Base-by-base conservation (phyloP, 805 yeast species). In the Pichia heedii region DNA sequence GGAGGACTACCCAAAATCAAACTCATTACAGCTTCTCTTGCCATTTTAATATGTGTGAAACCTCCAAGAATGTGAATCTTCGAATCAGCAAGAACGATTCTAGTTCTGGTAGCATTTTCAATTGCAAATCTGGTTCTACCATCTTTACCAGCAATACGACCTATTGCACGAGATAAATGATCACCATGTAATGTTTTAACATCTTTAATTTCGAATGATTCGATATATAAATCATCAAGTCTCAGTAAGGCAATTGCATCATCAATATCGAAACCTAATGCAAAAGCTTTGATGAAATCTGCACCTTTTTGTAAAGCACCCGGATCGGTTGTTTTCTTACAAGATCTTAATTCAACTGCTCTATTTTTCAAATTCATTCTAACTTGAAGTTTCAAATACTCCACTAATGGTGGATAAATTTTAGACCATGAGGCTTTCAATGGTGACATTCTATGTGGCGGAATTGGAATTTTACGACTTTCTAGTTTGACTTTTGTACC, bases 121-220 rank as follows among this genome's bases (percentile, higher is more conserved):
- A 93, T 93, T 27, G 98, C 97, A 64, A 90, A 93, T 69, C 90
- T 93, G 49, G 97, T 93, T 67, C 89, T 90, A 60, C 99, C 99
- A 61, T 93, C 99, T 61, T 93, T 94, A 65, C 99, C 99, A 13
- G 99, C 98, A 65, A 93, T 93, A 74, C 99, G 87, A 58, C 98
- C 99, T 62, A 93, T 93, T 8, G 99, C 98, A 74, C 99, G 82
- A 41, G 96, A 84, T 61, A 93, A 72, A 76, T 93, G 98, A 67
- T 93, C 98, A 22, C 97, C 98, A 24, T 79, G 80, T 53, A 93
- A 70, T 5, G 97, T 90, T 67, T 93, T 94, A 45, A 93, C 97
- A 65, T 93, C 99, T 63, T 93, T 93, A 55, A 93, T 75, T 62
- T 93, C 99, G 60, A 93, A 93, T 5, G 97, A 87, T 66, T 93